phyloP scores from a whole-genome alignment of 2,329 filamentous ascomycete species.

The Daldinia sp. region DNA sequence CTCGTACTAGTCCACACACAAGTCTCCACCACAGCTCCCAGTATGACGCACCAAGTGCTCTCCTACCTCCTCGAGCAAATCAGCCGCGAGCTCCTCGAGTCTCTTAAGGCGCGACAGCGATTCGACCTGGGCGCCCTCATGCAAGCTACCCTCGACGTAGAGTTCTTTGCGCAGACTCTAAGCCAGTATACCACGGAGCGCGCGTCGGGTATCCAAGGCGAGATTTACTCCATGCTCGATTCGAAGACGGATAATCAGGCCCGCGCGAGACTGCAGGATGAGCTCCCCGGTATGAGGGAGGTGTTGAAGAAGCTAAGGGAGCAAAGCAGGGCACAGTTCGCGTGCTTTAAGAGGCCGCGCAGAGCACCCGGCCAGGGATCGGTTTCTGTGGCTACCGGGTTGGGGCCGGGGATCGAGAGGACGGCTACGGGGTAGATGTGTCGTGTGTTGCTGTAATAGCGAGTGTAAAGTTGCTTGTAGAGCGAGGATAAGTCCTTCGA shows the following conservation, averaged over 20 bases:
- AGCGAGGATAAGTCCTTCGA: constrained; percentile 5
- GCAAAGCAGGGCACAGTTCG: constrained; percentile 83
- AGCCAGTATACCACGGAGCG: constrained; percentile 87
- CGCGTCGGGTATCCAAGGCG: constrained; percentile 81
- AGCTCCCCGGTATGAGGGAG: constrained; percentile 87
- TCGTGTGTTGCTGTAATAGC: constrained; percentile 19
- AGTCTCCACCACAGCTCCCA: constrained; percentile 79
- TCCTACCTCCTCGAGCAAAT: constrained; percentile 86
- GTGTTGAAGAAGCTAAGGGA: constrained; percentile 86
- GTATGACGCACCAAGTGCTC: constrained; percentile 81
- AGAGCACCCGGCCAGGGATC: constrained; percentile 14
- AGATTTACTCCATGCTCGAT: constrained; percentile 93
- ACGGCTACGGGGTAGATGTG: constrained; percentile 44
- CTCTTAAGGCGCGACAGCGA: constrained; percentile 70
- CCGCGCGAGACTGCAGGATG: constrained; percentile 78
- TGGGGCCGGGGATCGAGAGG: constrained; percentile 34
- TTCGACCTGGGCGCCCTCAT: constrained; percentile 86
- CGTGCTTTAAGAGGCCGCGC: constrained; percentile 71
- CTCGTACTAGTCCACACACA: constrained; percentile 94
- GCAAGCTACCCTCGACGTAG: constrained; percentile 96
- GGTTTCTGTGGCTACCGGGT: constrained; percentile 1
- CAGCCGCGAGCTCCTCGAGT: constrained; percentile 79
- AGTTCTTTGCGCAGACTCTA: constrained; percentile 94
- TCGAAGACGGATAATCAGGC: constrained; percentile 88
- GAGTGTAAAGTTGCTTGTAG: neutral